These are phyloP conservation scores for Suillus lakei DNA, from an alignment of 768 basidiomycete genomes.

Conservation along the genomic window DNA sequence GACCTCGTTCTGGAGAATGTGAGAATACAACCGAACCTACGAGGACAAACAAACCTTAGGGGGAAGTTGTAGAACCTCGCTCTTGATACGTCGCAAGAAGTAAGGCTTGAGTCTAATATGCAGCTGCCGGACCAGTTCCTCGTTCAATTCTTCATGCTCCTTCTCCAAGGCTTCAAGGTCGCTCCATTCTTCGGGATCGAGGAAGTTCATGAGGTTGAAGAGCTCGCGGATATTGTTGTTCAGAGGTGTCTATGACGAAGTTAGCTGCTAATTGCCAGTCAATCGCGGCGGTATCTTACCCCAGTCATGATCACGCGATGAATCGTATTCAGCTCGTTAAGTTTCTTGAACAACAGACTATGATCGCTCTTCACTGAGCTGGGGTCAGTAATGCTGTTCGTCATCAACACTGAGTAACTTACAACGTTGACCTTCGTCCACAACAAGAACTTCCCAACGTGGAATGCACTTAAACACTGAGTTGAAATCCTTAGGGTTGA, in stretches of 20 bases:
- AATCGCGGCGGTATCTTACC: conserved; percentile 41
- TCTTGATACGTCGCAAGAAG: conserved; percentile 92
- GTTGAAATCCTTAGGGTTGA: conserved; percentile 67
- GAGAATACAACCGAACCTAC: background rate
- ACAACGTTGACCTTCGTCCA: conserved; percentile 94
- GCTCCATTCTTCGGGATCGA: conserved; percentile 77
- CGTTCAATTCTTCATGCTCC: conserved; percentile 77
- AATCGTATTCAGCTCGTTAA: conserved; percentile 76
- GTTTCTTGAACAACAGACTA: conserved; percentile 78
- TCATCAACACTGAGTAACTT: conserved; percentile 37
- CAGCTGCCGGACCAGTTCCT: conserved; percentile 79
- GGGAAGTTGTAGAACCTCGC: conserved; percentile 89
- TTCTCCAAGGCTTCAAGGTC: conserved; percentile 77
- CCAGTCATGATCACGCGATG: conserved; percentile 93
- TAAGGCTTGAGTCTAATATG: conserved; percentile 84
- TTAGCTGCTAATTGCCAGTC: background rate
- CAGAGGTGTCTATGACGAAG: conserved; percentile 70
- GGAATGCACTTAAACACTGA: conserved; percentile 80
- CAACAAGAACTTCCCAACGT: conserved; percentile 91
- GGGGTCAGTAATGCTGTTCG: conserved; percentile 14
- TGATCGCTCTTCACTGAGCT: conserved; percentile 79
- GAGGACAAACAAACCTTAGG: conserved; percentile 65
- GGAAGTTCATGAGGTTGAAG: conserved; percentile 97
- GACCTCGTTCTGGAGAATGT: conserved; percentile 71
- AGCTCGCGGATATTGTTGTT: conserved; percentile 98